Conservation (phyloP, 2,329 filamentous ascomycete species). For the Berkeleyomyces basicola region DNA sequence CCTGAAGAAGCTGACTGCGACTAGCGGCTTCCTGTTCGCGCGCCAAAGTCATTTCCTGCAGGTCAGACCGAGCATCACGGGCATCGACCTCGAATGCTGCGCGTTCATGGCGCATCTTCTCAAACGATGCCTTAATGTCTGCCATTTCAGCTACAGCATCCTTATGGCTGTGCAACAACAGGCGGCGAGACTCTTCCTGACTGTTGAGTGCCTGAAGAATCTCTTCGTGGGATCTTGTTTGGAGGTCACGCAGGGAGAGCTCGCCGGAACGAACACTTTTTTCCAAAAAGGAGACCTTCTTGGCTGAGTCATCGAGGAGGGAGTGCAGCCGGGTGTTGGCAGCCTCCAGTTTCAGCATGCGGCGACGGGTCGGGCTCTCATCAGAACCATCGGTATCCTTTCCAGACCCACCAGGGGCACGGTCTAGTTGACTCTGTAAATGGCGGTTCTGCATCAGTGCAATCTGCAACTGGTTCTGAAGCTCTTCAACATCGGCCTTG, state of each 20-base stretch:
- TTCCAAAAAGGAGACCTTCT: conserved; percentile 81
- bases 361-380: conserved; percentile 60
- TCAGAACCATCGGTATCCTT: conserved; percentile 25
- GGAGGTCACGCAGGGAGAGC: conserved; percentile 75
- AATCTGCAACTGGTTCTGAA: conserved; percentile 87
- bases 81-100: conserved; percentile 70
- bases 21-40: conserved; percentile 79
- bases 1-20: conserved; percentile 73
- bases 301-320: conserved; percentile 83
- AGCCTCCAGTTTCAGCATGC: conserved; percentile 81
- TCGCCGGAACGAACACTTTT: conserved; percentile 75
- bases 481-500: conserved; percentile 74
- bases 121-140: conserved; percentile 73
- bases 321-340: conserved; percentile 85
- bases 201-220: conserved; percentile 82
- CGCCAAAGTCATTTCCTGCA: conserved; percentile 61
- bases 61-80: conserved; percentile 65
- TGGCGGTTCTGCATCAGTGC: conserved; percentile 92
- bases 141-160: conserved; percentile 69
- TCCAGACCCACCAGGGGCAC: conserved; percentile 33
- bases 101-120: conserved; percentile 70
- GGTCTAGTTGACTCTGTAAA: conserved; percentile 71
- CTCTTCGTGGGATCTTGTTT: conserved; percentile 87
- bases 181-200: conserved; percentile 75
- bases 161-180: conserved; percentile 70